Percentiles rank a stretch among this genome's conserved stretches.
phyloP scores from a whole-genome alignment of 192 early-diverging fungal genomes.

The Mortierella claussenii region DNA sequence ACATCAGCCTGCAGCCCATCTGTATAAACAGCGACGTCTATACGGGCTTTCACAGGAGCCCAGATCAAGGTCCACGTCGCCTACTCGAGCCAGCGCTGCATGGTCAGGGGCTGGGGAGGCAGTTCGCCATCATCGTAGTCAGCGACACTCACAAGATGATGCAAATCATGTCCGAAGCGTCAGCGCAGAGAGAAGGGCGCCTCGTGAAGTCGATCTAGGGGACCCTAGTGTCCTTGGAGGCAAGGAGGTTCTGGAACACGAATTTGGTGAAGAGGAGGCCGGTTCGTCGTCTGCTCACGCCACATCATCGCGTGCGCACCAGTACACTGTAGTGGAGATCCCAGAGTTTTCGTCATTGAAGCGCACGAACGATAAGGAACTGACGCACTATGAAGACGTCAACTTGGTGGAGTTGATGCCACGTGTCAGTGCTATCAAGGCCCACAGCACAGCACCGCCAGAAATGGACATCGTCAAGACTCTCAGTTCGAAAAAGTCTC shows the following conservation, averaged over 20 bases:
- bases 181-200: not conserved
- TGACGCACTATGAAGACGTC: conserved; percentile 10
- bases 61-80: conserved; percentile 23
- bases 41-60: not conserved
- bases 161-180: not conserved
- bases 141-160: not conserved
- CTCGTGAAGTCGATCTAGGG: not conserved
- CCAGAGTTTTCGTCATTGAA: conserved; percentile 18
- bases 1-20: not conserved
- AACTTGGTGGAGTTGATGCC: conserved; percentile 16
- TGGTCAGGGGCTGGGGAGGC: too few relatives aligned
- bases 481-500: not conserved
- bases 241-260: conserved; percentile 8
- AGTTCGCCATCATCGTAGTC: not conserved
- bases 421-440: conserved; percentile 5
- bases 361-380: conserved; percentile 5
- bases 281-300: not conserved
- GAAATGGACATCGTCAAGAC: conserved; percentile 1
- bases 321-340: conserved; percentile 35
- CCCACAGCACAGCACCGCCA: conserved; percentile 15
- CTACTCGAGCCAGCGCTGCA: not conserved
- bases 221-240: conserved; percentile 8
- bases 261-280: not conserved
- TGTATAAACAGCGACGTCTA: not conserved
- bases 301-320: not conserved